Evolutionary conservation across 257 asterid genomes (phyloP).

Genomic region (Nicotiana knightiana): DNA sequence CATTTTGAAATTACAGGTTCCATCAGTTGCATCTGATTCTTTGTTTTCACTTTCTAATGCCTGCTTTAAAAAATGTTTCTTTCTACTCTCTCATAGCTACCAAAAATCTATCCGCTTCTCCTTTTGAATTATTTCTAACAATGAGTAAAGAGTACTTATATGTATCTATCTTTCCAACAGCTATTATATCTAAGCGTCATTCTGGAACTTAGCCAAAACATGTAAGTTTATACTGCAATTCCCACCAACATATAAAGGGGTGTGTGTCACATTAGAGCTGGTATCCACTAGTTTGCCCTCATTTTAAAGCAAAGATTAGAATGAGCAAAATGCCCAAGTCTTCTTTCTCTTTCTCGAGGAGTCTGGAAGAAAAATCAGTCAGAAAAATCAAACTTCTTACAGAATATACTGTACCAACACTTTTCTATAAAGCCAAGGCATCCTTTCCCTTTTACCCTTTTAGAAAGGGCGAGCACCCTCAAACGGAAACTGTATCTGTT

Average conservation of each 20-base stretch:
- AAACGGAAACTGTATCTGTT: not conserved
- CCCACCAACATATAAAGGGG: not conserved
- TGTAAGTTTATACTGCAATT: not conserved
- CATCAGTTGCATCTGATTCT: not conserved
- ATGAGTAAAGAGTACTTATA: not conserved
- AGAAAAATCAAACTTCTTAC: not conserved
- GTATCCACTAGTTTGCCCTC: not conserved
- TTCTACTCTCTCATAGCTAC: not conserved
- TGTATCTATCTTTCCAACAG: not conserved
- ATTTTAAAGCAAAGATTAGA: not conserved
- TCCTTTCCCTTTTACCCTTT: not conserved
- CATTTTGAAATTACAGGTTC: not conserved
- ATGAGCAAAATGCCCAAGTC: not conserved
- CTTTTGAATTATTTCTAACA: not conserved
- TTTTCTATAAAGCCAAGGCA: slow-evolving; percentile 1
- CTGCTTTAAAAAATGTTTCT: not conserved
- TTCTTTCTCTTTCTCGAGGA: not conserved
- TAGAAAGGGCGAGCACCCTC: not conserved
- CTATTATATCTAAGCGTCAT: not conserved
- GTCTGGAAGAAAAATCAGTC: not conserved
- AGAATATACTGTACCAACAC: not conserved
- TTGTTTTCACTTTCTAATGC: not conserved
- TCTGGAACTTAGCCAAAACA: not conserved
- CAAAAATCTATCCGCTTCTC: not conserved
- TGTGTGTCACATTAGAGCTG: not conserved